Evolutionary conservation across 2,329 filamentous ascomycete genomes (phyloP).

Genomic region (Pseudodiploospora longispora): DNA sequence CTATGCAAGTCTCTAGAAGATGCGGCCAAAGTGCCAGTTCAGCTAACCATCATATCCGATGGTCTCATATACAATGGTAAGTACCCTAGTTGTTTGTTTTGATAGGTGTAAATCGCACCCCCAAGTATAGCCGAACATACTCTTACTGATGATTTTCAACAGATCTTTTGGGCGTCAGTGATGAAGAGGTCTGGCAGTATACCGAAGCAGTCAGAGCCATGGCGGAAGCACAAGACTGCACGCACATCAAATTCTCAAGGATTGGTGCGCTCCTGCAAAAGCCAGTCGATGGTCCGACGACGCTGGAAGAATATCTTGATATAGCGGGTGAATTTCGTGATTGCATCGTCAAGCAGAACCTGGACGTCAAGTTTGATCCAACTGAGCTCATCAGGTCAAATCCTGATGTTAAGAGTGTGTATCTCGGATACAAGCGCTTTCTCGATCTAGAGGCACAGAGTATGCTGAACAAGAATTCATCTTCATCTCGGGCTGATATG

Average conservation of each 20-base stretch:
- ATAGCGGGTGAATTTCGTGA: neutral
- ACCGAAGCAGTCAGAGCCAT: slow-evolving; percentile 27
- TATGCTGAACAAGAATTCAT: neutral
- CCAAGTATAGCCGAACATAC: slow-evolving; percentile 4
- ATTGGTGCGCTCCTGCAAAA: slow-evolving; percentile 17
- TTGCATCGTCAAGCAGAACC: neutral
- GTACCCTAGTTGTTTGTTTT: slow-evolving; percentile 20
- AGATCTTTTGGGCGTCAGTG: slow-evolving; percentile 32
- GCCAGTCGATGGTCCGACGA: slow-evolving; percentile 1
- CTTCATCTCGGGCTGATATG: neutral
- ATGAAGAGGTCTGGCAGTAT: slow-evolving; percentile 32
- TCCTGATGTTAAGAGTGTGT: slow-evolving; percentile 12
- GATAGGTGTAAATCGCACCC: too few relatives aligned
- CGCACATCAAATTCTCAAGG: slow-evolving; percentile 27
- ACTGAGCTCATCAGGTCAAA: slow-evolving; percentile 11
- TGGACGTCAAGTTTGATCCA: neutral
- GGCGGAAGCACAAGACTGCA: slow-evolving; percentile 22
- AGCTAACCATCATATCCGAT: slow-evolving; percentile 33
- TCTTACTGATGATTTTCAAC: neutral
- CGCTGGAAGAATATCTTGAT: neutral
- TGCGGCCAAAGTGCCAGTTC: slow-evolving; percentile 30
- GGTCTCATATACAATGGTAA: slow-evolving; percentile 15
- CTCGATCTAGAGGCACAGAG: slow-evolving; percentile 1
- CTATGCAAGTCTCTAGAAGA: slow-evolving; percentile 29
- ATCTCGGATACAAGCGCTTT: slow-evolving; percentile 14